Base-by-base conservation (phyloP, 306 rosid species). In the Vigna angularis region DNA sequence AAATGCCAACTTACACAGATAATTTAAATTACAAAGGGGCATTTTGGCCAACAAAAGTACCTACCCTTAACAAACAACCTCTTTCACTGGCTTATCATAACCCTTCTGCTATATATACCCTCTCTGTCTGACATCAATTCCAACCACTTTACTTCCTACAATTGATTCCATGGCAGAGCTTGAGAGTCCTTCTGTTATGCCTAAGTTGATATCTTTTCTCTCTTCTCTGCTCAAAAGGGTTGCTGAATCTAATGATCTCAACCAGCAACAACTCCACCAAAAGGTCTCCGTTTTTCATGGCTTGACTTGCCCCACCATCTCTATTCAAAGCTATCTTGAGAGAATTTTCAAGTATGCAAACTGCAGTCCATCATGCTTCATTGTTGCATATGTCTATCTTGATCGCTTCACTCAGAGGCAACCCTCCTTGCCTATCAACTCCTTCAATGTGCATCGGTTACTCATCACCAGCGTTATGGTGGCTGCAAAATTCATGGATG, bases 401-500 rank as follows among this genome's bases (percentile, higher is more conserved):
- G 97, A 96, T 64, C 97, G 98, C 2, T 96, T 96, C 85, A 85
- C 89, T 40, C 98, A 96, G 72, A 87, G 76, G 42, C 99, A 93
- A 32, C 91, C 96, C 15, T 78, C 91, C 1, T 79, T 91, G 83
- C 96, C 97, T 0, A 86, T 96, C 90, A 93, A 90, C 67, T 91
- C 97, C 61, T 87, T 88, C 86, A 93, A 90, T 74, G 97, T 93
- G 28, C 99, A 96, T 62, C 89, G 98, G 28, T 84, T 96, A 68
- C 91, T 96, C 36, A 93, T 96, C 44, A 93, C 99, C 12, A 96
- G 99, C 30, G 99, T 91, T 55, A 87, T 96, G 92, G 89, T 96
- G 10, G 88, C 99, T 66, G 96, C 98, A 11, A 96, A 96, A 68
- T 96, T 96, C 94, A 96, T 96, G 99, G 99, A 96, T 81, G 99